These are phyloP conservation scores for Tetracladium marchalianum DNA, from an alignment of 495 filamentous ascomycete species.

Conservation along the genomic window DNA sequence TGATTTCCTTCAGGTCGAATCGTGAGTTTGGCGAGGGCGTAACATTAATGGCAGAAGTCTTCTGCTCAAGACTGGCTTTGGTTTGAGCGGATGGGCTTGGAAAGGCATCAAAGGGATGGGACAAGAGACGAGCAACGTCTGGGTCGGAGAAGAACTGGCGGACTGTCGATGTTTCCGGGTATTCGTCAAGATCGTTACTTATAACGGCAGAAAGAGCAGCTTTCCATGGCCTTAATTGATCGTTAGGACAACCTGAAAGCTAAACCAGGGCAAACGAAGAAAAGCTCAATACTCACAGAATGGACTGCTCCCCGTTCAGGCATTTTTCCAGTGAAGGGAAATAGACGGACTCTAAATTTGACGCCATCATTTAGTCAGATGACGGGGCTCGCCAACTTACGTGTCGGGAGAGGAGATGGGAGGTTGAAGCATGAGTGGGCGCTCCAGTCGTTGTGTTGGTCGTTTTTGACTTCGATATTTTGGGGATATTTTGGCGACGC, in stretches of 20 bases:
- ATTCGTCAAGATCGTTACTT: background rate
- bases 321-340: conserved; percentile 56
- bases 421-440: conserved; percentile 9
- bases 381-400: no score
- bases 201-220: conserved; percentile 54
- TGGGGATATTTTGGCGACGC: conserved; percentile 11
- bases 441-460: conserved; percentile 7
- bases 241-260: conserved; percentile 2
- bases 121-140: conserved; percentile 54
- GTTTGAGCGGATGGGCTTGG: conserved; percentile 42
- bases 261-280: background rate
- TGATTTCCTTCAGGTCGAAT: conserved; percentile 72
- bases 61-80: conserved; percentile 71
- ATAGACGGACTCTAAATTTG: conserved; percentile 42
- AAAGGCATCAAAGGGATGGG: conserved; percentile 53
- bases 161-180: conserved; percentile 37
- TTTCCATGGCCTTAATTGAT: conserved; percentile 51
- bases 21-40: conserved; percentile 55
- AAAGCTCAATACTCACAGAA: conserved; percentile 37
- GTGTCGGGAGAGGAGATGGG: conserved; percentile 19
- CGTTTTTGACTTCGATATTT: conserved; percentile 6
- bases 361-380: conserved; percentile 45
- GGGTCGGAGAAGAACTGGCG: conserved; percentile 57
- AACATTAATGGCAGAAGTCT: conserved; percentile 84
- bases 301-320: conserved; percentile 44